Evolutionary conservation across 257 asterid genomes (phyloP).

Genomic region (Plantago elongata): DNA sequence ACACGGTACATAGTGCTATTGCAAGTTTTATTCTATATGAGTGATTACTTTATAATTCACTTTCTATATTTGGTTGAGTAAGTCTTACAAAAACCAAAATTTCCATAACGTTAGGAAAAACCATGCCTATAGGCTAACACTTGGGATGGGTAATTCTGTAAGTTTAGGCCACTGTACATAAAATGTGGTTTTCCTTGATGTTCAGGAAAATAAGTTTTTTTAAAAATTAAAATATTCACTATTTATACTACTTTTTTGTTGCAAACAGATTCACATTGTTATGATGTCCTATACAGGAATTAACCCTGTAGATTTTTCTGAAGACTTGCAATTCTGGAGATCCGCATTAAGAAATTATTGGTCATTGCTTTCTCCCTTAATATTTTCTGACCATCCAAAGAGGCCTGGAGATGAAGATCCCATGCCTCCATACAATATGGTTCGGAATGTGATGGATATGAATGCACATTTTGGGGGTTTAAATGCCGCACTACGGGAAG

Average conservation of each 20-base stretch:
- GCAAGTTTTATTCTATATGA: conserved; percentile 1
- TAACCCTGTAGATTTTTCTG: conserved; percentile 60
- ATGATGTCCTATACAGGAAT: conserved; percentile 47
- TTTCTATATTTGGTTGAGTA: too few species aligned
- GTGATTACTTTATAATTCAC: too few species aligned
- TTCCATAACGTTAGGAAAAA: too few species aligned
- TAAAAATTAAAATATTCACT: not conserved
- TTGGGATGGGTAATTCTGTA: too few species aligned
- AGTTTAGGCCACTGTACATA: too few species aligned
- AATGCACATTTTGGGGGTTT: conserved; percentile 84
- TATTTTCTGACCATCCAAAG: conserved; percentile 98
- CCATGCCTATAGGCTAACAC: too few species aligned
- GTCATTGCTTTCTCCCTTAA: conserved; percentile 93
- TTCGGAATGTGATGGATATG: conserved; percentile 96
- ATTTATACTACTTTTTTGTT: conserved; percentile 14
- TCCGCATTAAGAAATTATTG: conserved; percentile 73
- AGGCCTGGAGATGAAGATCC: conserved; percentile 98
- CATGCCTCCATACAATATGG: conserved; percentile 84
- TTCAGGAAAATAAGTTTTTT: too few species aligned
- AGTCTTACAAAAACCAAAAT: too few species aligned
- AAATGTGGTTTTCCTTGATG: not conserved
- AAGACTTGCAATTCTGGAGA: conserved; percentile 74
- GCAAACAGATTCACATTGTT: conserved; percentile 9
- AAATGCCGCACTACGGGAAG: conserved; percentile 61
- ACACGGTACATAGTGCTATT: conserved; percentile 51